Evolutionary conservation across 352 stramenopile species (phyloP).

Genomic region (Pythium coloratum): DNA sequence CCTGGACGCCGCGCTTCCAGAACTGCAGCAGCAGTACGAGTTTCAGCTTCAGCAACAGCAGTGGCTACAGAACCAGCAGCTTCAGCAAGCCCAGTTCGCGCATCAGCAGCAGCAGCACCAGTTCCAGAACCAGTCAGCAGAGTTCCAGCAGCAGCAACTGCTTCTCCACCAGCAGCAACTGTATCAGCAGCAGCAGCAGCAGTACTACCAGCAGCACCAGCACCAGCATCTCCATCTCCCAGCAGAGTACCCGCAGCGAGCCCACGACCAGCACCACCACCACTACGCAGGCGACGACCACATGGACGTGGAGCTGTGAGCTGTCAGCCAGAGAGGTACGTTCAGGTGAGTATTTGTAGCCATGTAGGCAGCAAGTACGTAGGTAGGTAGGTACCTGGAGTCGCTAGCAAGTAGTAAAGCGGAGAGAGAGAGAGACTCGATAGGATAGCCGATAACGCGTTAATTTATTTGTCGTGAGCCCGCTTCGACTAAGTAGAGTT

Average conservation of each 20-base stretch:
- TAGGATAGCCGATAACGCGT: background rate
- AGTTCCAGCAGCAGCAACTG: slow-evolving; percentile 12
- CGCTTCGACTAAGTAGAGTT: slow-evolving; percentile 60
- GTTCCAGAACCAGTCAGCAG: slow-evolving; percentile 11
- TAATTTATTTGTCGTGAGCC: slow-evolving; percentile 28
- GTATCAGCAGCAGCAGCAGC: background rate
- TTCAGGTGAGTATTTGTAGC: background rate
- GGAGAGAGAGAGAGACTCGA: background rate
- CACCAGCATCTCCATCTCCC: slow-evolving; percentile 16
- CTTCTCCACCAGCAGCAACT: slow-evolving; percentile 15
- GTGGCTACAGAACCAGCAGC: slow-evolving; percentile 31
- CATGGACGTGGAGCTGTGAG: slow-evolving; percentile 27
- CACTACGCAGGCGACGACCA: slow-evolving; percentile 14
- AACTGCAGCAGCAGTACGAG: slow-evolving; percentile 58
- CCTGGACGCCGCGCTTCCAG: slow-evolving; percentile 57
- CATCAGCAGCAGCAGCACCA: slow-evolving; percentile 20
- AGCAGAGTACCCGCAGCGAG: slow-evolving; percentile 6
- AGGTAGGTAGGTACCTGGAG: background rate
- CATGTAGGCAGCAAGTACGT: no score
- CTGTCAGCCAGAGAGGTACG: slow-evolving; percentile 23
- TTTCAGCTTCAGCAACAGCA: slow-evolving; percentile 44
- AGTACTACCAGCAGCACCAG: background rate
- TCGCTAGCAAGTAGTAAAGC: background rate
- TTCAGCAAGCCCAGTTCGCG: slow-evolving; percentile 34
- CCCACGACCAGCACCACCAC: slow-evolving; percentile 11